A percentile compares a stretch with the other conserved stretches of the same genome.
Evolutionary conservation across 768 basidiomycete genomes (phyloP).

Genomic region (Serendipita vermifera): DNA sequence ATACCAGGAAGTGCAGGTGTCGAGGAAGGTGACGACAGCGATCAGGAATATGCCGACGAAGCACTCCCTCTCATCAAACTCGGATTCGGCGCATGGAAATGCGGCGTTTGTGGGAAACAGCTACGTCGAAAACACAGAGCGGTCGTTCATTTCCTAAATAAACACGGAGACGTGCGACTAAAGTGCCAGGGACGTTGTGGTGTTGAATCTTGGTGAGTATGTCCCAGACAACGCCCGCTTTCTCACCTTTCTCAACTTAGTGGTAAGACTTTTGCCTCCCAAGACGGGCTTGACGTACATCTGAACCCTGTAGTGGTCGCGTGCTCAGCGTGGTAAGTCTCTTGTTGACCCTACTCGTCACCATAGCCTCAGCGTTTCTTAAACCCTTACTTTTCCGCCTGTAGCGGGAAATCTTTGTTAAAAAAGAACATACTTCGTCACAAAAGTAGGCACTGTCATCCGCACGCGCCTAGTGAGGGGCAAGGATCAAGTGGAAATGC

Average conservation of each 20-base stretch:
- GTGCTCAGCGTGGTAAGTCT: slow-evolving; percentile 2
- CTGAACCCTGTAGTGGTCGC: background rate
- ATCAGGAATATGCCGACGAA: no score
- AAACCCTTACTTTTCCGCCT: background rate
- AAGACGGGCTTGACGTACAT: slow-evolving; percentile 1
- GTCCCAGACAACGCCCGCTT: no score
- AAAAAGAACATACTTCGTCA: slow-evolving; percentile 8
- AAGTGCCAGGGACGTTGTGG: background rate
- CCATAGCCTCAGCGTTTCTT: no score
- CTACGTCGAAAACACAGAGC: background rate
- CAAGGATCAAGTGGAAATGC: no score
- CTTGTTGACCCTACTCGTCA: no score
- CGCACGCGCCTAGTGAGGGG: no score
- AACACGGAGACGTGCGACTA: background rate
- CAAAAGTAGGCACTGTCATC: slow-evolving; percentile 5
- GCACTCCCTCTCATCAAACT: no score
- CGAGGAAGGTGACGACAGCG: no score
- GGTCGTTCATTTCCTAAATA: slow-evolving; percentile 3
- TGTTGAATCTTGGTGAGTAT: background rate
- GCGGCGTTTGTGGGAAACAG: background rate
- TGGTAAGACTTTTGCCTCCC: background rate
- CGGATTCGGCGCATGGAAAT: slow-evolving; percentile 4
- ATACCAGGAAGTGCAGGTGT: no score
- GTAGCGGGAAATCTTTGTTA: background rate
- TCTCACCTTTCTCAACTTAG: background rate